These are phyloP conservation scores for Aspergillus latus DNA, from an alignment of 2,329 filamentous ascomycete species.

Conservation along the genomic window DNA sequence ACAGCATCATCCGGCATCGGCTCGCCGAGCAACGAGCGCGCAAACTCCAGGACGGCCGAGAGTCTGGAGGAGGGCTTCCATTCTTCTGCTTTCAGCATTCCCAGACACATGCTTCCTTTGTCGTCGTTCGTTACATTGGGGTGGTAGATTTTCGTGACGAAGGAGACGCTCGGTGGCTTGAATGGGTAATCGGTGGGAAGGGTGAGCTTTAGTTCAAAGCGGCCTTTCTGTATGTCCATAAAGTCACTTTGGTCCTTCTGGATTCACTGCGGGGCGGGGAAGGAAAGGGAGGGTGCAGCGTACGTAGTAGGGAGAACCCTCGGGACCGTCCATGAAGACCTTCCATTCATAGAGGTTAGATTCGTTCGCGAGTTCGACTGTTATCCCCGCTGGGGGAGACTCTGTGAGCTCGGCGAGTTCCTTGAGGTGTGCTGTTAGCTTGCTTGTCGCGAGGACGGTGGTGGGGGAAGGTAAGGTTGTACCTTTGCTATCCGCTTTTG, in stretches of 20 bases:
- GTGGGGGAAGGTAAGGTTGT: background rate
- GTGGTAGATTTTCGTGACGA: conserved; percentile 91
- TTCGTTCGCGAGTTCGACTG: conserved; percentile 59
- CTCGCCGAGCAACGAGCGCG: conserved; percentile 71
- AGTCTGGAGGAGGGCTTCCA: conserved; percentile 90
- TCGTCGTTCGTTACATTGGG: conserved; percentile 89
- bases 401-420: conserved; percentile 60
- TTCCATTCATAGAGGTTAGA: conserved; percentile 68
- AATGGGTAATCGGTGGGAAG: conserved; percentile 85
- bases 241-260: background rate
- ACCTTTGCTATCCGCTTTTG: conserved; percentile 51
- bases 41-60: conserved; percentile 71
- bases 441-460: background rate
- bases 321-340: conserved; percentile 64
- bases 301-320: conserved; percentile 65
- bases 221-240: conserved; percentile 57
- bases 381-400: conserved; percentile 58
- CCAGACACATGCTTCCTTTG: conserved; percentile 81
- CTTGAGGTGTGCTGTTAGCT: conserved; percentile 39
- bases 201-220: conserved; percentile 69
- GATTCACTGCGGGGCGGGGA: background rate
- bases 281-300: conserved; percentile 20
- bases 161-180: conserved; percentile 77
- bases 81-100: conserved; percentile 76
- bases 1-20: conserved; percentile 89